These are phyloP conservation scores for Phytophthora macrochlamydospora DNA, from an alignment of 352 stramenopile genomes.

Conservation along the genomic window DNA sequence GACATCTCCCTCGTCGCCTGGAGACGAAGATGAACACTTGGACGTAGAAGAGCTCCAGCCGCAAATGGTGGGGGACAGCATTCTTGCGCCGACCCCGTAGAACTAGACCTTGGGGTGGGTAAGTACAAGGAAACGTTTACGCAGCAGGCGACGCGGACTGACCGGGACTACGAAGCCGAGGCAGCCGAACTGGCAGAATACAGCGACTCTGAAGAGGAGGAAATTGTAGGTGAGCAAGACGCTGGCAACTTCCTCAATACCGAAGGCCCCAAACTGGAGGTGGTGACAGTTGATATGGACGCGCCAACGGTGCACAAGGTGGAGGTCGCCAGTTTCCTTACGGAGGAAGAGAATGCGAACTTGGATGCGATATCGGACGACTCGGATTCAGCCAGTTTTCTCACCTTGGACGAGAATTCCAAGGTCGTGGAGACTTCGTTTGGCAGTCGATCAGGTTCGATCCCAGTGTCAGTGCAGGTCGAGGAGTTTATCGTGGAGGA, in stretches of 20 bases:
- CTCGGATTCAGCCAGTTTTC: conserved; percentile 43
- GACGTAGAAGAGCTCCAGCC: conserved; percentile 41
- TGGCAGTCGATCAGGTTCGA: conserved; percentile 10
- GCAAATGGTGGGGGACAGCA: conserved; percentile 34
- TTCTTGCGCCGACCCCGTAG: conserved; percentile 24
- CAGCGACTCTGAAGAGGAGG: conserved; percentile 32
- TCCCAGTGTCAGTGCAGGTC: conserved; percentile 33
- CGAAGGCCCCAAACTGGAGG: conserved; percentile 19
- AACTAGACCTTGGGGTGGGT: conserved; percentile 57
- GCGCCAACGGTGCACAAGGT: conserved; percentile 41
- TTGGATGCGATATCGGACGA: conserved; percentile 35
- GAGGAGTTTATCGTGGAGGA: conserved; percentile 63
- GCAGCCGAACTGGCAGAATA: conserved; percentile 37
- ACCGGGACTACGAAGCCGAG: conserved; percentile 40
- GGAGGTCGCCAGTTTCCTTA: conserved; percentile 58
- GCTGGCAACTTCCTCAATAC: conserved; percentile 43
- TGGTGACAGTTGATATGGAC: conserved; percentile 31
- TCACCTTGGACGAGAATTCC: conserved; percentile 52
- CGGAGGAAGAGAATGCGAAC: conserved; percentile 45
- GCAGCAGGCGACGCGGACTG: conserved; percentile 12
- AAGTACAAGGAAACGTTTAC: conserved; percentile 57
- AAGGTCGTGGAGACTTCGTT: conserved; percentile 48
- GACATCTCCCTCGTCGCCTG: conserved; percentile 38
- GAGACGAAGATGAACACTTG: conserved; percentile 38
- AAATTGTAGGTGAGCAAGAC: conserved; percentile 20